Evolutionary conservation across 1,284 basidiomycete species (phyloP), one percentile per base, ranked within the genome.

Genomic region (Xerocomus amazonicus): DNA sequence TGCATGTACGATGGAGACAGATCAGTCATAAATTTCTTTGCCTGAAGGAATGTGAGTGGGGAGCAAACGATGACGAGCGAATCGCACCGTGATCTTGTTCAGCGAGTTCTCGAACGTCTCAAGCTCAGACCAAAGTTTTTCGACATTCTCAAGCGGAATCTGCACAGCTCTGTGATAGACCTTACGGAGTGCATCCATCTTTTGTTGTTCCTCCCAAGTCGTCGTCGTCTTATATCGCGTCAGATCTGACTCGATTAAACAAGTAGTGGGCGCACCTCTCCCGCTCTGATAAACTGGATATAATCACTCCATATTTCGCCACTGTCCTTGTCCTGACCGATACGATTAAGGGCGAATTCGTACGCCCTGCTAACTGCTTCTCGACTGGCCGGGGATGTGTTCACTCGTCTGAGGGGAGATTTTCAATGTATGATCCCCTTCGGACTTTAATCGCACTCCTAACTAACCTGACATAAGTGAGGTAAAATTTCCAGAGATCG

Each of bases 191-290:
- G 84, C 81, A 61, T 98, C 96, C 84, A 93, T 94, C 69, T 95
- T 93, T 66, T 96, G 92, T 61, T 96, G 92, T 57, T 90, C 86
- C 66, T 98, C 94, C 95, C 95, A 98, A 19, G 90, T 89, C 38
- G 85, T 88, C 14, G 78, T 79, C 2, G 83, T 76, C 83, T 89
- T 57, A 14, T 3, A 38, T 38, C 9, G 28, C 10, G 16, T 34
- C 54, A 26, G 54, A 52, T 50, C 35, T 48, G 50, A 43, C 34
- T 38, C 28, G 33, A 14, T 45, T 17, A 47, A 44, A 52, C 31
- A 35, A n/a, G 32, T 17, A 17, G 52, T 41, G 14, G 37, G 65
- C 79, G 59, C 60, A 89, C 87, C 73, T 90, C 87, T 43, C 85
- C 85, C 29, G 84, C 80, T 60, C 84, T 87, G 51, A 98, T 70